Evolutionary conservation across 1,139 yeast genomes (phyloP), one percentile per base, ranked within the genome.

Genomic region (Kodamaea ohmeri): DNA sequence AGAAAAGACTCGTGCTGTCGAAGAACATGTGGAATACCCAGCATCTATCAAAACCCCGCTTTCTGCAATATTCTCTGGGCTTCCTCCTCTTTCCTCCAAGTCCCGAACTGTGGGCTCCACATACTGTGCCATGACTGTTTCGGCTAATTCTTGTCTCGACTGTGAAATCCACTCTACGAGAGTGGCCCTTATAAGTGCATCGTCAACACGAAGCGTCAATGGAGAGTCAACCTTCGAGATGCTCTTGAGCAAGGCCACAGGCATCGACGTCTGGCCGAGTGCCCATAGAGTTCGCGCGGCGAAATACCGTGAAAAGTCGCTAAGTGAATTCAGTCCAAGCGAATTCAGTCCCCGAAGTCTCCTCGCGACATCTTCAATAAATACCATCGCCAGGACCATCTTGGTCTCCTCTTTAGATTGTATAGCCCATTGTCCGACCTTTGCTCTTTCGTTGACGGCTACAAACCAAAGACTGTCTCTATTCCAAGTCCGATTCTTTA

Each of bases 111-210:
- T 68, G 1, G 78, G 73, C 3, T 65, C 58, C 11, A 87, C 78
- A 51, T 80, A 81, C 3, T 67, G 61, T 1, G 63, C 61, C 72
- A 83, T 72, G 4, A 89, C 78, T 6, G 60, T 63, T 1, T 73
- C 65, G 0, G 89, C 78, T 17, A 80, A 67, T 42, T 82, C 94
- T 41, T 80, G 83, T 35, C 84, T 73, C 0, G 95, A 83, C 30
- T 68, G 73, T 0, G 87, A 71, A 40, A 79, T 64, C 96, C 96
- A 88, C 35, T 73, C 68, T 1, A 82, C 87, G 39, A 87, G 56
- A n/a, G 57, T 62, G 0, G 88, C 73, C 25, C 64, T 62, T 1
- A 80, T 49, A 20, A 66, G 50, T n/a, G 51, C 39, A 26, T 41
- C 38, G 32, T 58, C 57, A 7, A 71, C 47, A 4, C 51, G 52